Evolutionary conservation across 2,329 filamentous ascomycete species (phyloP).

Genomic region (Sporothrix variecibatus): DNA sequence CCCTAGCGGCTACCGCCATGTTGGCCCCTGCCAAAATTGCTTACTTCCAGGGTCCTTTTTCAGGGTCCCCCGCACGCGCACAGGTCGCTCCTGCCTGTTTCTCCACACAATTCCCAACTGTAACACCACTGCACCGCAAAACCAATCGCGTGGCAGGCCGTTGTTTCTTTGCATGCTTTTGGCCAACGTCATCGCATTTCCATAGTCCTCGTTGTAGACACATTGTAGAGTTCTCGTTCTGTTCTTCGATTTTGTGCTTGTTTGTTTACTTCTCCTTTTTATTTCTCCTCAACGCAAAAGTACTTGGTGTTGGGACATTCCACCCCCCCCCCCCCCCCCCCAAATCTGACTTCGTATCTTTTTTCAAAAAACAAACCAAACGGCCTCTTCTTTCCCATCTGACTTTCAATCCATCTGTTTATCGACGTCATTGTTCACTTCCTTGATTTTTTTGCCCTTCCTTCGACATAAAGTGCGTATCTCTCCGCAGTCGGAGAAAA

Average conservation of each 20-base stretch:
- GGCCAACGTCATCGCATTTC: background rate
- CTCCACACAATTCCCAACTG: background rate
- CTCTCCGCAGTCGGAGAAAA: background rate
- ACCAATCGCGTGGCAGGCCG: background rate
- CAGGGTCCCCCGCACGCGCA: background rate
- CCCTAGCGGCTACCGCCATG: constrained; percentile 4
- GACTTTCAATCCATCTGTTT: background rate
- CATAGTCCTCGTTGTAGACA: background rate
- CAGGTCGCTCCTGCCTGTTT: constrained; percentile 7
- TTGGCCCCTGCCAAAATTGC: background rate
- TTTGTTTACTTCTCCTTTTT: background rate
- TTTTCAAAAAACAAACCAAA: background rate
- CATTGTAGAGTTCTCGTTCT: background rate
- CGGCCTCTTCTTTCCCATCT: too few species aligned
- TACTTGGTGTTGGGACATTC: too few species aligned
- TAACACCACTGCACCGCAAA: background rate
- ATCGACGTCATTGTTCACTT: constrained; percentile 1
- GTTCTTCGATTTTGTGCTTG: background rate
- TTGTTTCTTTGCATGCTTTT: background rate
- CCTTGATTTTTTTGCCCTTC: background rate
- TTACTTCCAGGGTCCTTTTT: constrained; percentile 10
- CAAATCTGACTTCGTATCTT: background rate
- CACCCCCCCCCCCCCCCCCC: too few species aligned
- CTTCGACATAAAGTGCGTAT: background rate
- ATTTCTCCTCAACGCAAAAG: background rate